phyloP scores from a whole-genome alignment of 331 rosid species.

The Phaseolus coccineus region DNA sequence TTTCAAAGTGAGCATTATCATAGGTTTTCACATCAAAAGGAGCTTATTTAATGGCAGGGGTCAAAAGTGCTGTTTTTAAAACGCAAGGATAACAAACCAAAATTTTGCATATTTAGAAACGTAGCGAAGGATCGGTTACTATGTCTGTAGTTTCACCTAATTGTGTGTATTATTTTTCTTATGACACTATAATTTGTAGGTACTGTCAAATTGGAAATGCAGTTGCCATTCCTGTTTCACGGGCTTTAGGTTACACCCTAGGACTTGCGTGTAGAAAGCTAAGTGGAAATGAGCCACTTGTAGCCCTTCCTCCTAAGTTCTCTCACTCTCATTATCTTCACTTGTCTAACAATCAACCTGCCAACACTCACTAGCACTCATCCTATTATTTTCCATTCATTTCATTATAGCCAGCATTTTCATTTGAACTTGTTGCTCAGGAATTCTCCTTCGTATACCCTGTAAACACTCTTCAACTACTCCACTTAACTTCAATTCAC shows the following conservation, averaged over 20 bases:
- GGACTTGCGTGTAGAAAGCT: constrained; percentile 74
- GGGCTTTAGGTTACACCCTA: constrained; percentile 80
- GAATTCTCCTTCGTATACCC: neutral
- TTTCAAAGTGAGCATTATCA: neutral
- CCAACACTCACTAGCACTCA: constrained; percentile 45
- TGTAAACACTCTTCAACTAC: constrained; percentile 35
- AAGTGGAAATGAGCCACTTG: constrained; percentile 59
- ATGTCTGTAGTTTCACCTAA: neutral
- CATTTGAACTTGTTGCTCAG: constrained; percentile 22
- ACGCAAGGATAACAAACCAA: neutral
- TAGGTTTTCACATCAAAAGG: constrained; percentile 7
- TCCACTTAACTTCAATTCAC: neutral
- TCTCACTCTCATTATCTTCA: constrained; percentile 75
- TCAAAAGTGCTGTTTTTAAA: neutral
- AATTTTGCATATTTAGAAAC: neutral
- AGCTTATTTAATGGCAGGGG: neutral
- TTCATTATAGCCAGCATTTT: neutral
- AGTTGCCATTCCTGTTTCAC: constrained; percentile 75
- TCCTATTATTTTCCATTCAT: constrained; percentile 40
- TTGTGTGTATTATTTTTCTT: neutral
- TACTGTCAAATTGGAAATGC: constrained; percentile 93
- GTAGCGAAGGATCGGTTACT: neutral
- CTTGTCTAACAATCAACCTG: constrained; percentile 46
- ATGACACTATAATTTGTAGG: constrained; percentile 51
- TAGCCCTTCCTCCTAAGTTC: constrained; percentile 79